Evolutionary conservation across 192 early-diverging fungal genomes (phyloP), one percentile per base, ranked within the genome.

Genomic region (Backusella tuberculispora): DNA sequence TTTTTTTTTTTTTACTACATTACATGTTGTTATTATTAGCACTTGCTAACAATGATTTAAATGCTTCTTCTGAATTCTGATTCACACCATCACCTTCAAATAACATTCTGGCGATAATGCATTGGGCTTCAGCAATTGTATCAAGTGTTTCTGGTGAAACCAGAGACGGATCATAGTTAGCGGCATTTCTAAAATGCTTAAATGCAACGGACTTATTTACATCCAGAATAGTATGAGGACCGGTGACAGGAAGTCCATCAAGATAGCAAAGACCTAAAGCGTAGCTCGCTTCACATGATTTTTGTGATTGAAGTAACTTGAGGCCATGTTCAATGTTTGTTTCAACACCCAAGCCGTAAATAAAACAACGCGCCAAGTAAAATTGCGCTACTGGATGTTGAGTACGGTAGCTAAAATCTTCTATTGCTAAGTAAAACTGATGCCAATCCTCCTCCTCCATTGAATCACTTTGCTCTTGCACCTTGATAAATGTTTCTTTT

Each of bases 211-310:
- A 7, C 21, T 66, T 66, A 40, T 79, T 67, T 42, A 53, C 38
- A 14, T 37, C 13, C 21, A 60, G 40, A 70, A 45, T 44, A 0
- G 42, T 50, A 43, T 50, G 64, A 38, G 64, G 37, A 17, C 45
- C 42, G 14, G 69, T 56, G 5, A 46, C 15, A 29, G 53, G 53
- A 14, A 65, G 71, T 21, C 76, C 76, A 24, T 78, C 72, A 48
- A 74, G 66, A 56, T 74, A 79, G 48, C 77, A 79, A 43, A 60
- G 53, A 48, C 73, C 77, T n/a, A 74, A 66, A 21, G 73, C 66
- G 42, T 74, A 74, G 10, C 34, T 69, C 17, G 77, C 46, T 37
- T 79, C 67, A 26, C 65, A 48, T 24, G 67, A 67, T 26, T 19
- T 63, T 7, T 69, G 45, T 9, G 72, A 66, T 72, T 37, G 45